Conservation (phyloP, 352 stramenopile genomes). For the Globisporangium cystogenes region DNA sequence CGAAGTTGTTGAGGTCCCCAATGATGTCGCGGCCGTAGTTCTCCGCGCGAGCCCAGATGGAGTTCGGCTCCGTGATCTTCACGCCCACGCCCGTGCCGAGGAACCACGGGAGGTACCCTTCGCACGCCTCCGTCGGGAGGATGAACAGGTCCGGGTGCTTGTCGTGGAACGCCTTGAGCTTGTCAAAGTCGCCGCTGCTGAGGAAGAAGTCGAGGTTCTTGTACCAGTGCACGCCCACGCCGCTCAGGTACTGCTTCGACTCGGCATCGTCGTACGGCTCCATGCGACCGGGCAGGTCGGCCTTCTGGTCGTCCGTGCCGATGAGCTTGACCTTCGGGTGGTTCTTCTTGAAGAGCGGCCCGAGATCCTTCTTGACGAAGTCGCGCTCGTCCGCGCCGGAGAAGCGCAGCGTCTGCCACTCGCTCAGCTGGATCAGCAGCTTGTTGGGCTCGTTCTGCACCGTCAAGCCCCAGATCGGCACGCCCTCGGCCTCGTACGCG, state of each 20-base stretch:
- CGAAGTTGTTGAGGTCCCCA: conserved; percentile 74
- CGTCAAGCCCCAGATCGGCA: conserved; percentile 78
- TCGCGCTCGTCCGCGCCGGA: conserved; percentile 31
- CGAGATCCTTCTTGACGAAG: conserved; percentile 79
- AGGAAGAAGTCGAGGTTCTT: conserved; percentile 28
- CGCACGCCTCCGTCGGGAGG: conserved; percentile 74
- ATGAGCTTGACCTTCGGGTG: conserved; percentile 84
- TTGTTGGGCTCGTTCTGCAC: conserved; percentile 81
- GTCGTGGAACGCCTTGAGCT: conserved; percentile 43
- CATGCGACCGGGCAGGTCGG: conserved; percentile 19
- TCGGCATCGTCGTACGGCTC: conserved; percentile 65
- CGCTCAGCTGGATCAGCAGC: conserved; percentile 19
- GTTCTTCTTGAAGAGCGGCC: conserved; percentile 48
- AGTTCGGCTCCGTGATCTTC: conserved; percentile 28
- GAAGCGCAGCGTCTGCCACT: conserved; percentile 58
- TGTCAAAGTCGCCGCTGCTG: conserved; percentile 34
- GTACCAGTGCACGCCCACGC: conserved; percentile 86
- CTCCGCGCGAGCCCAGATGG: conserved; percentile 65
- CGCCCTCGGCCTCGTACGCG: conserved; percentile 67
- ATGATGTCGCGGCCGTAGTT: conserved; percentile 86
- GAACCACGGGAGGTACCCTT: conserved; percentile 41
- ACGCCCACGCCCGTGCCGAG: conserved; percentile 43
- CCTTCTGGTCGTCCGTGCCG: conserved; percentile 81
- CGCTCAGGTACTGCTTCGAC: conserved; percentile 72
- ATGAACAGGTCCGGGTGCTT: conserved; percentile 70